Conservation (phyloP, 495 filamentous ascomycete species). For the Penicillium alfredii region DNA sequence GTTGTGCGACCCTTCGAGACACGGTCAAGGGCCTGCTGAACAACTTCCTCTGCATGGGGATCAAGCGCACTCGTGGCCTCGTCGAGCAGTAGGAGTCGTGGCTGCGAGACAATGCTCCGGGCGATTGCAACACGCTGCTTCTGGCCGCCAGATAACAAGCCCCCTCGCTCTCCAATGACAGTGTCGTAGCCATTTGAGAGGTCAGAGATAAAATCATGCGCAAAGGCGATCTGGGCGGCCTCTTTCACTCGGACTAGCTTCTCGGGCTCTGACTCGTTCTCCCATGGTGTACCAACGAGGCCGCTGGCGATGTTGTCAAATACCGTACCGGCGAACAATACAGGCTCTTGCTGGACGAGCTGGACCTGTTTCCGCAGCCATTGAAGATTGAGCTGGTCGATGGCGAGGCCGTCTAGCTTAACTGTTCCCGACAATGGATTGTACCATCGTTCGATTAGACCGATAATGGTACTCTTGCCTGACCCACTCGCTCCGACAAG, state of each 20-base stretch:
- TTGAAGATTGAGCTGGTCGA: constrained; percentile 64
- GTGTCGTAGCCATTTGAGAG: constrained; percentile 59
- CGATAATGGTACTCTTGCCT: constrained; percentile 80
- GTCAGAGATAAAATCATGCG: constrained; percentile 34
- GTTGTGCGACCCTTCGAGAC: constrained; percentile 75
- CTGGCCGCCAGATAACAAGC: constrained; percentile 82
- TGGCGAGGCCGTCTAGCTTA: constrained; percentile 65
- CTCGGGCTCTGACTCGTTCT: constrained; percentile 40
- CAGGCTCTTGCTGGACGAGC: constrained; percentile 51
- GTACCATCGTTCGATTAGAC: constrained; percentile 83
- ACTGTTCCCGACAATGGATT: constrained; percentile 66
- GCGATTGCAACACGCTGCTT: constrained; percentile 82
- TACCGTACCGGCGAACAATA: constrained; percentile 66
- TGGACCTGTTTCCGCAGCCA: constrained; percentile 81
- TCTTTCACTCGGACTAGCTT: constrained; percentile 37
- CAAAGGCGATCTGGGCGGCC: constrained; percentile 62
- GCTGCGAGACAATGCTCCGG: constrained; percentile 72
- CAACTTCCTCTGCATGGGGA: constrained; percentile 76
- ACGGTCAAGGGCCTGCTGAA: constrained; percentile 75
- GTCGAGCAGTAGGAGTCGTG: constrained; percentile 83
- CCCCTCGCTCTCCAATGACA: constrained; percentile 78
- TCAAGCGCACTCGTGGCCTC: constrained; percentile 86
- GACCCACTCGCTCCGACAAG: constrained; percentile 66
- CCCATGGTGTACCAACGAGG: constrained; percentile 59
- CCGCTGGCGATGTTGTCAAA: constrained; percentile 75